Percentiles rank a stretch among this genome's conserved stretches.
Conservation (phyloP, 148 eudicot genomes). For the Arbutus unedo region DNA sequence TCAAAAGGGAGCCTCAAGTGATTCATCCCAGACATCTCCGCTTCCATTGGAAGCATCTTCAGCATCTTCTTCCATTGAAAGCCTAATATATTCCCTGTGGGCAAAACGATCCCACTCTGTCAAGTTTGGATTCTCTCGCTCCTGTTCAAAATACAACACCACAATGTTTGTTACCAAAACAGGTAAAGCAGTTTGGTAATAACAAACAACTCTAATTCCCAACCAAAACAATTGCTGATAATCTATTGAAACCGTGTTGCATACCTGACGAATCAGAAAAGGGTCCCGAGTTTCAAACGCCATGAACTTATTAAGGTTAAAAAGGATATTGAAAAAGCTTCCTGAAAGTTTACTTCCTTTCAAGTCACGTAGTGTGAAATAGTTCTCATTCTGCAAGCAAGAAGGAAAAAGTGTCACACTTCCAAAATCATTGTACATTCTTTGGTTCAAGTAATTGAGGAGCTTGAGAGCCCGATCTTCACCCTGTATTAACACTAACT, state of each 20-base stretch:
- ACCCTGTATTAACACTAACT: not conserved
- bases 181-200: not conserved
- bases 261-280: constrained; percentile 94
- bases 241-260: constrained; percentile 1
- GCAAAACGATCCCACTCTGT: constrained; percentile 99
- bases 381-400: constrained; percentile 68
- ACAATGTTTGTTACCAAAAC: constrained; percentile 1
- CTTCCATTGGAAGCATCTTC: constrained; percentile 98
- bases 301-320: constrained; percentile 94
- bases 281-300: constrained; percentile 99
- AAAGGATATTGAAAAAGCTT: constrained; percentile 86
- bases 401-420: constrained; percentile 1
- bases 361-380: constrained; percentile 70
- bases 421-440: not conserved
- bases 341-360: constrained; percentile 80
- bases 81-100: constrained; percentile 93
- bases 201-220: not conserved
- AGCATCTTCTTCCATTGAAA: constrained; percentile 99
- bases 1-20: constrained; percentile 96
- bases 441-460: not conserved
- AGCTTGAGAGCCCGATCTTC: not conserved
- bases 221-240: not conserved
- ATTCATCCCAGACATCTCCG: constrained; percentile 98
- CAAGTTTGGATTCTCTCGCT: constrained; percentile 89
- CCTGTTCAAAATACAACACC: constrained; percentile 42